phyloP scores from a whole-genome alignment of 2,329 filamentous ascomycete genomes.

The Fonsecaea nubica region DNA sequence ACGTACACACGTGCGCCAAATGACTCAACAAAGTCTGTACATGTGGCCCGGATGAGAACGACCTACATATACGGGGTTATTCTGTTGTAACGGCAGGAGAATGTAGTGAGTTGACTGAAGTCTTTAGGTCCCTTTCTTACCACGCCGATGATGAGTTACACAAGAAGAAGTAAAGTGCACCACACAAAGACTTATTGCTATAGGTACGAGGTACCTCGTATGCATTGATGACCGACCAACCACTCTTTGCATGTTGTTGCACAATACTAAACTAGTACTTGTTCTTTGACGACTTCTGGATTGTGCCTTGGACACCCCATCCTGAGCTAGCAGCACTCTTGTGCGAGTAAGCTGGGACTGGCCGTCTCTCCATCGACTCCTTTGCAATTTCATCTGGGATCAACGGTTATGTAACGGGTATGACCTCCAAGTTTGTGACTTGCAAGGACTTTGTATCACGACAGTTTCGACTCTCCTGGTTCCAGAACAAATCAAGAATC shows the following conservation, averaged over 20 bases:
- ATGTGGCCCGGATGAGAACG: not conserved
- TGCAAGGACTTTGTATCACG: not conserved
- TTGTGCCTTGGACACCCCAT: not conserved
- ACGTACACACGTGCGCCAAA: no score
- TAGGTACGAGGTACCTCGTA: not conserved
- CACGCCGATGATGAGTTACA: no score
- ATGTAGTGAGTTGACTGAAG: not conserved
- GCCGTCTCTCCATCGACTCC: not conserved
- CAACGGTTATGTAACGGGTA: not conserved
- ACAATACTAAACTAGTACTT: not conserved
- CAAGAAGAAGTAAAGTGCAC: not conserved
- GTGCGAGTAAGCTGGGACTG: not conserved
- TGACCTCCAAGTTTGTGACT: not conserved
- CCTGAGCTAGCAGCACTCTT: not conserved
- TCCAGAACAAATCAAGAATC: slow-evolving; percentile 10
- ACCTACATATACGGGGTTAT: not conserved
- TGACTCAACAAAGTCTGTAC: not conserved
- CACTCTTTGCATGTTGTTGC: not conserved
- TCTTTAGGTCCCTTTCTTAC: no score
- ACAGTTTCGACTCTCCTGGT: slow-evolving; percentile 4
- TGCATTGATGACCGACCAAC: not conserved
- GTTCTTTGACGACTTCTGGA: not conserved
- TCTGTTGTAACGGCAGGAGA: not conserved
- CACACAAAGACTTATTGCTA: no score
- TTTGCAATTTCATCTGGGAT: not conserved